Evolutionary conservation across 2,329 filamentous ascomycete genomes (phyloP).

Genomic region (Ophiocordyceps robertsii): DNA sequence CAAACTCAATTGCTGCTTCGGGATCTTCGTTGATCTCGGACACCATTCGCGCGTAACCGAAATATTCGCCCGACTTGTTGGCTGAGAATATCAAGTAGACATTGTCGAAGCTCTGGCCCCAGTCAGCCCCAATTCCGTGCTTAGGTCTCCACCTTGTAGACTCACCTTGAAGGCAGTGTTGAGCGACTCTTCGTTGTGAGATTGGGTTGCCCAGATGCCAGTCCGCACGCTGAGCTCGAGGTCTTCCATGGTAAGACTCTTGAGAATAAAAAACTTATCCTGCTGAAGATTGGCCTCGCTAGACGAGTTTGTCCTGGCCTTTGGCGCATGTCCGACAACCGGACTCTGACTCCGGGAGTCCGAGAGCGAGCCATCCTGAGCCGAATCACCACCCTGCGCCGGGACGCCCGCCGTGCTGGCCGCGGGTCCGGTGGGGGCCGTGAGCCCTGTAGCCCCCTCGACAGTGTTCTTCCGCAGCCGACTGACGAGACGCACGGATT

Average conservation of each 20-base stretch:
- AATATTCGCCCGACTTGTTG: conserved; percentile 95
- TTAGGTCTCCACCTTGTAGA: too few species aligned
- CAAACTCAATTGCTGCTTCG: conserved; percentile 54
- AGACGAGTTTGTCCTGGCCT: not conserved
- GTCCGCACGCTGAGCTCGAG: conserved; percentile 78
- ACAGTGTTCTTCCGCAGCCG: conserved; percentile 51
- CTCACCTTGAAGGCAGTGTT: conserved; percentile 73
- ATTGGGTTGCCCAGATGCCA: conserved; percentile 86
- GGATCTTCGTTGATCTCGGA: conserved; percentile 73
- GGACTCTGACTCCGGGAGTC: conserved; percentile 2
- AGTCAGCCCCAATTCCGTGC: not conserved
- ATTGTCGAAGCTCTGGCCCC: conserved; percentile 55
- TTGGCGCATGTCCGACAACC: conserved; percentile 1
- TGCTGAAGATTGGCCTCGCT: conserved; percentile 1
- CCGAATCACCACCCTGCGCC: conserved; percentile 4
- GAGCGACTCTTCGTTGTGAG: conserved; percentile 75
- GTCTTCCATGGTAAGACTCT: conserved; percentile 84
- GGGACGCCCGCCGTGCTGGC: conserved; percentile 18
- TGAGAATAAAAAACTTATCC: conserved; percentile 66
- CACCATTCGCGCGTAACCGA: conserved; percentile 83
- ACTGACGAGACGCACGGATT: conserved; percentile 75
- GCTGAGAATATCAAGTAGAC: conserved; percentile 92
- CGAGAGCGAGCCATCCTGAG: conserved; percentile 2
- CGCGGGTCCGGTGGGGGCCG: conserved; percentile 42
- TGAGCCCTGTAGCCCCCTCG: conserved; percentile 30